Conservation (phyloP, 2,329 filamentous ascomycete genomes). For the Apiospora phragmitis region DNA sequence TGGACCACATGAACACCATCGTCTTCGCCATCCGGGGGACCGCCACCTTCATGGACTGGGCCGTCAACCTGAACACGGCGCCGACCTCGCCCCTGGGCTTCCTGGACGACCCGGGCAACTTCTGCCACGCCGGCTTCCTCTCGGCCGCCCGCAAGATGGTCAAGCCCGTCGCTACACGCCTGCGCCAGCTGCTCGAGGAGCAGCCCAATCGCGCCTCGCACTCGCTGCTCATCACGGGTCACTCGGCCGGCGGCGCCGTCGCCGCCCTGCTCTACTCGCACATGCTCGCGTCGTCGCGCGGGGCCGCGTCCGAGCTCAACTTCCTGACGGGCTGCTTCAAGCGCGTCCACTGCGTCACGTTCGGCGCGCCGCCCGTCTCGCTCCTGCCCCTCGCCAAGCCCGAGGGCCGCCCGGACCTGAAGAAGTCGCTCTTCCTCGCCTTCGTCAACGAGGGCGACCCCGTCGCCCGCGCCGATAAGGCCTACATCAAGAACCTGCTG, state of each 20-base stretch:
- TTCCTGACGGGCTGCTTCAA: slow-evolving; percentile 70
- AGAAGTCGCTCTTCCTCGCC: slow-evolving; percentile 73
- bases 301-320: slow-evolving; percentile 67
- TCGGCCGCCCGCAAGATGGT: slow-evolving; percentile 76
- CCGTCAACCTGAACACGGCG: slow-evolving; percentile 73
- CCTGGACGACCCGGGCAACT: slow-evolving; percentile 74
- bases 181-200: slow-evolving; percentile 70
- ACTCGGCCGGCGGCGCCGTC: slow-evolving; percentile 83
- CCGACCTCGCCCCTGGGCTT: slow-evolving; percentile 68
- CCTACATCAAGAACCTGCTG: slow-evolving; percentile 71
- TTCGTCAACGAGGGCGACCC: slow-evolving; percentile 89
- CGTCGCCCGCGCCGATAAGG: slow-evolving; percentile 73
- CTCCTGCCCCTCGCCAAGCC: slow-evolving; percentile 68
- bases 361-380: slow-evolving; percentile 79
- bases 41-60: slow-evolving; percentile 81
- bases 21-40: slow-evolving; percentile 84
- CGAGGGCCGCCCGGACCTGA: slow-evolving; percentile 38
- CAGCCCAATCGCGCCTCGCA: slow-evolving; percentile 66
- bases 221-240: slow-evolving; percentile 80
- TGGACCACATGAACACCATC: slow-evolving; percentile 76
- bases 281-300: slow-evolving; percentile 64
- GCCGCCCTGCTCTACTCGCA: slow-evolving; percentile 79
- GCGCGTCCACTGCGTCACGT: slow-evolving; percentile 80
- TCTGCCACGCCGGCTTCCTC: slow-evolving; percentile 80
- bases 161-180: slow-evolving; percentile 66